Percentiles rank a stretch among this genome's conserved stretches.
Conservation (phyloP, 495 filamentous ascomycete species). For the Podospora didyma region DNA sequence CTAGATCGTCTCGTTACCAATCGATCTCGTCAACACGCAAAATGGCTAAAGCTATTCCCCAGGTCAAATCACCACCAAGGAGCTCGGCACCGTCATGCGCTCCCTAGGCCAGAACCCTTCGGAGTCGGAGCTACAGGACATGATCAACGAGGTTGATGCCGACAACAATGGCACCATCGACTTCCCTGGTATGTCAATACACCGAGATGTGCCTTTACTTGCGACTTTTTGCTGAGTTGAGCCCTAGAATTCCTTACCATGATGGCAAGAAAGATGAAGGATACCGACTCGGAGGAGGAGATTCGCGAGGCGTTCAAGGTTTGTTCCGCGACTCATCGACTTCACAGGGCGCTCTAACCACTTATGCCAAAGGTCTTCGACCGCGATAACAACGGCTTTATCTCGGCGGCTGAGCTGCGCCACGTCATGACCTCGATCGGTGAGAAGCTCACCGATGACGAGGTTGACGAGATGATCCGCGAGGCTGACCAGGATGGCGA, state of each 20-base stretch:
- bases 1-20: not conserved
- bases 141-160: slow-evolving; percentile 99
- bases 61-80: slow-evolving; percentile 99
- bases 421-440: slow-evolving; percentile 99
- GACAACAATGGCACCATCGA: slow-evolving; percentile 99
- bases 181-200: slow-evolving; percentile 73
- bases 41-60: slow-evolving; percentile 18
- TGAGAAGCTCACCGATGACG: slow-evolving; percentile 98
- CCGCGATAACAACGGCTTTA: slow-evolving; percentile 99
- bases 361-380: slow-evolving; percentile 77
- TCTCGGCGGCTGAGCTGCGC: slow-evolving; percentile 93
- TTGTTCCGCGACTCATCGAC: not conserved
- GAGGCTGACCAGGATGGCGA: slow-evolving; percentile 99
- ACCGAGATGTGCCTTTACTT: not conserved
- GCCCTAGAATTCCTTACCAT: slow-evolving; percentile 90
- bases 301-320: slow-evolving; percentile 77
- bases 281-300: slow-evolving; percentile 98
- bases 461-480: slow-evolving; percentile 99
- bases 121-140: slow-evolving; percentile 97
- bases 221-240: slow-evolving; percentile 27
- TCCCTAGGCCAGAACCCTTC: slow-evolving; percentile 99
- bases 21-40: not conserved
- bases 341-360: not conserved
- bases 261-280: slow-evolving; percentile 99
- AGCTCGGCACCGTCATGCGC: slow-evolving; percentile 98